Evolutionary conservation across 148 eudicot genomes (phyloP).

Genomic region (Beta vulgaris): DNA sequence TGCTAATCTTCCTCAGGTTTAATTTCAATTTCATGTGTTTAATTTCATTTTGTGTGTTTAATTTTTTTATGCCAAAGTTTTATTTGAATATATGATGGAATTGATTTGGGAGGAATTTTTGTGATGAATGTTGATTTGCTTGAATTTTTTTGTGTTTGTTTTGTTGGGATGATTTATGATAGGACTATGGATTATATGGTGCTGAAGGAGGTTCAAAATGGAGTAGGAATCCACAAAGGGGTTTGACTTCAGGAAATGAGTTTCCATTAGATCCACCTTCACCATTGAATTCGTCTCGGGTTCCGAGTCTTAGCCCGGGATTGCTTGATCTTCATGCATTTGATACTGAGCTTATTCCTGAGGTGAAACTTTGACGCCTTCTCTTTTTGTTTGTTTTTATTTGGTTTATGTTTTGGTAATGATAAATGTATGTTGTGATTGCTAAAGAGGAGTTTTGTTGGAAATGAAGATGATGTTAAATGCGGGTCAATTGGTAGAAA

Average conservation of each 20-base stretch:
- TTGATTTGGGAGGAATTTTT: no score
- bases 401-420: background rate
- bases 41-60: background rate
- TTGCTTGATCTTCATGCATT: slow-evolving; percentile 63
- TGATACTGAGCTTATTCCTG: slow-evolving; percentile 65
- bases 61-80: no score
- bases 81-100: no score
- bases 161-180: background rate
- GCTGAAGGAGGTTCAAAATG: slow-evolving; percentile 38
- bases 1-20: slow-evolving; percentile 41
- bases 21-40: background rate
- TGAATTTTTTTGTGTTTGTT: background rate
- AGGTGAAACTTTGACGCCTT: slow-evolving; percentile 32
- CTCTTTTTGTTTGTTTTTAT: background rate
- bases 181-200: slow-evolving; percentile 43
- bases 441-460: background rate
- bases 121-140: no score
- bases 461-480: background rate
- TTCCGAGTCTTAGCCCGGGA: slow-evolving; percentile 60
- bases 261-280: slow-evolving; percentile 40
- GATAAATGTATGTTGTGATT: background rate
- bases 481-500: background rate
- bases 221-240: slow-evolving; percentile 41
- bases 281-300: slow-evolving; percentile 30
- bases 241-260: slow-evolving; percentile 34